phyloP scores from a whole-genome alignment of 1,284 basidiomycete species.

The Boletus holoroseus region DNA sequence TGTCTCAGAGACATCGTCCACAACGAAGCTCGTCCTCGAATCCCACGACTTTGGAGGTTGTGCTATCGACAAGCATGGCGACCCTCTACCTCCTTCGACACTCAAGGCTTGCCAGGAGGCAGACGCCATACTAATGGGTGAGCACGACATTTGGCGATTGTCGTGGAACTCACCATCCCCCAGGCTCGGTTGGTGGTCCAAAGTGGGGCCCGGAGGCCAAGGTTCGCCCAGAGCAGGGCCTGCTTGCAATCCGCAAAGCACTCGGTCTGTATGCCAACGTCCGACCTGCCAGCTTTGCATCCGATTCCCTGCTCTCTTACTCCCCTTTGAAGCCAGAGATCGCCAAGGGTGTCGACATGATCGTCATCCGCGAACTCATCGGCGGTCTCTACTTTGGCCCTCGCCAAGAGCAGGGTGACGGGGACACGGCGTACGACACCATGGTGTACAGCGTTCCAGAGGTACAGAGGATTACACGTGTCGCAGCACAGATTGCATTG shows the following conservation, averaged over 20 bases:
- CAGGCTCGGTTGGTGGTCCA: constrained; percentile 94
- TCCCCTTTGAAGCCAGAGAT: constrained; percentile 92
- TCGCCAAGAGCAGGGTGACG: constrained; percentile 80
- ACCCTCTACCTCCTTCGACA: constrained; percentile 82
- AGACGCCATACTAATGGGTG: constrained; percentile 90
- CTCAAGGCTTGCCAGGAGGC: constrained; percentile 83
- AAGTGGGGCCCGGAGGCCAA: constrained; percentile 94
- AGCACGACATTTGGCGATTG: constrained; percentile 15
- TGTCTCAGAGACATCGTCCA: constrained; percentile 57
- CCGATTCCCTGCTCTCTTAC: constrained; percentile 80
- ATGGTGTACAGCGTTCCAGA: constrained; percentile 92
- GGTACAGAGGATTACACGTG: constrained; percentile 91
- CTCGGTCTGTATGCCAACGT: constrained; percentile 98
- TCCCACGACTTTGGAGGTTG: constrained; percentile 85
- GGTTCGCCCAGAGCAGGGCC: constrained; percentile 92
- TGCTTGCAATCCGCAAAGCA: constrained; percentile 88
- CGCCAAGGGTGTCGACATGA: constrained; percentile 84
- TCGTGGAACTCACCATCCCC: constrained; percentile 4
- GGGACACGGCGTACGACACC: constrained; percentile 78
- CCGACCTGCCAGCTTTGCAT: constrained; percentile 92
- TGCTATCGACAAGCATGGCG: constrained; percentile 85
- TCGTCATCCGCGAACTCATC: constrained; percentile 93
- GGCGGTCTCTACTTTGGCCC: constrained; percentile 92
- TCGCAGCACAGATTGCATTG: constrained; percentile 91
- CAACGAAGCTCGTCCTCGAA: constrained; percentile 72